Base-by-base conservation (phyloP, 257 asterid genomes). In the Nicotiana tabacum region DNA sequence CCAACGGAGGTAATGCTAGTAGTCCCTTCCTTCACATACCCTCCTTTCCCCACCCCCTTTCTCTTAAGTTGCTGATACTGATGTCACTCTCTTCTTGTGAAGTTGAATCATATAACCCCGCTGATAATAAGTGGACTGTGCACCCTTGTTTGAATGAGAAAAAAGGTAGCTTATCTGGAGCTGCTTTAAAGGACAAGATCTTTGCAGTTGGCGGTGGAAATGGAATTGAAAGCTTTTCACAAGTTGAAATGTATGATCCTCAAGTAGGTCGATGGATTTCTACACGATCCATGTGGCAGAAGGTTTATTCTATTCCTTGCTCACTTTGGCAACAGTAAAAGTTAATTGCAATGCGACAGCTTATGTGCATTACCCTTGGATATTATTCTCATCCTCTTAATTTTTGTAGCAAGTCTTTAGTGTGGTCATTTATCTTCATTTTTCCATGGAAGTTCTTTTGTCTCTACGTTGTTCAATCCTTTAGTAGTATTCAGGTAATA, bases 171-270 rank as follows among this genome's bases (percentile, higher is more conserved):
- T 87, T 92, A 87, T 95, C 93, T 79, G 91, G 93, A 83, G 97
- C 93, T 84, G 77, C 90, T 48, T 82, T 91, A 85, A 72, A 87
- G 9, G 95, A 87, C 16, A 84, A 93, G 13, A 86, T 95, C 35
- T 95, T 91, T 85, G 93, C 84, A 11, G 90, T 92, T 61, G 98
- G 98, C 55, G 98, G 98, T 82, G 97, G 97, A 78, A 86, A 91
- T 82, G 93, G 94, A 76, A 18, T 8, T 64, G 92, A 89, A 10
- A 83, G 90, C 89, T 92, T 92, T 85, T 86, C 98, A 61, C 88
- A 84, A 62, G 96, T 92, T 79, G 96, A 93, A 83, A 92, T 96
- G 98, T 90, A 90, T 27, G 98, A 96, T 84, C 87, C 90, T 17
- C 82, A 87, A 81, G 81, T 90, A 85, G 97, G 97, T 32, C 89